Conservation (phyloP, 345 rosid genomes). For the Sonneratia alba region DNA sequence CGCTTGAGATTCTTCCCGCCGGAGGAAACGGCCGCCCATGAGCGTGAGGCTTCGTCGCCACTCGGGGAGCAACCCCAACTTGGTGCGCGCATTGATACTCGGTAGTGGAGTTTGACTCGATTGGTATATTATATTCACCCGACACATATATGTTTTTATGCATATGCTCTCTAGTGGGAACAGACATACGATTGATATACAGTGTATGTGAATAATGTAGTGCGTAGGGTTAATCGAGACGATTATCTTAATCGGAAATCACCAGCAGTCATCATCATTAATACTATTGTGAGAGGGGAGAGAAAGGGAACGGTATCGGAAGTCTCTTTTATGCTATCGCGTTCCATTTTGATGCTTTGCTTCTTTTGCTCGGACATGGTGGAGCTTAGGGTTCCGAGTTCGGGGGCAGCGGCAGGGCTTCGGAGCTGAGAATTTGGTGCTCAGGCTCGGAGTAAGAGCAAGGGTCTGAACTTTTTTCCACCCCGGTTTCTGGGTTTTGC, state of each 20-base stretch:
- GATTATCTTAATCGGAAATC: conserved; percentile 1
- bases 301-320: not conserved
- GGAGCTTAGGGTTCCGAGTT: not conserved
- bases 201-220: not conserved
- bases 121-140: no score
- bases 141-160: no score
- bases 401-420: not conserved
- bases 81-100: not conserved
- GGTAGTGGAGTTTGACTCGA: not conserved
- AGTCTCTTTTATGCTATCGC: not conserved
- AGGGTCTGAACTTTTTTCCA: not conserved
- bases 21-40: no score
- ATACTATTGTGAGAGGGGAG: not conserved
- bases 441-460: not conserved
- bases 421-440: not conserved
- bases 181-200: not conserved
- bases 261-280: not conserved
- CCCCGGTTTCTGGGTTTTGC: not conserved
- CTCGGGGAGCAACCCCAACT: no score
- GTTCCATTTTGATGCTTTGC: not conserved
- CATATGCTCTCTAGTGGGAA: not conserved
- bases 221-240: not conserved
- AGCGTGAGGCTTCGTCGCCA: no score
- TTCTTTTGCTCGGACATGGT: not conserved
- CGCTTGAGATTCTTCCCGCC: no score